Evolutionary conservation across 805 yeast genomes (phyloP), one percentile per base, ranked within the genome.

Genomic region (Candida sphagnicola): DNA sequence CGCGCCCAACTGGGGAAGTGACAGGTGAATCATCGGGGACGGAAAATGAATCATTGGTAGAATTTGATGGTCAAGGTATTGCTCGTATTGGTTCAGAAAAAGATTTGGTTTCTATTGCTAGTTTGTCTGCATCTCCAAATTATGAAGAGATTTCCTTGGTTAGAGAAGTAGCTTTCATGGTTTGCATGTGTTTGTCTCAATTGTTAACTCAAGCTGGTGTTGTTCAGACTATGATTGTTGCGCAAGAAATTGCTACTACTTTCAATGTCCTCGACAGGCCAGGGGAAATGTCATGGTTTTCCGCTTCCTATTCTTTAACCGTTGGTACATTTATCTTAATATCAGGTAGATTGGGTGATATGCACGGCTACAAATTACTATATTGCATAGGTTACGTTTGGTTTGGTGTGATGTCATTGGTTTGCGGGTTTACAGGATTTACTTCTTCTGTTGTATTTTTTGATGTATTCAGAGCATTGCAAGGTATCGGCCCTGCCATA

Each of bases 261-360:
- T 62, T 61, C 35, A 47, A 46, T 2, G 63, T 62, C 3, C 47
- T 34, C 15, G 51, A 46, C 33, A 19, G 35, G 11, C 49, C 58
- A 1, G 65, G 69, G 3, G 62, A 61, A 35, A 47, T 56, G 8
- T 51, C 65, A 5, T 63, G 69, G 68, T 62, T 63, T 37, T 44
- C 64, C 0, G 64, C 67, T 1, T 47, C 65, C 1, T 61, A 51
- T 31, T 57, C 67, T 3, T 46, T 63, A 31, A 60, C 65, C 1
- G 65, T 60, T 13, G 69, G 69, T 12, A 61, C 68, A 2, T 63
- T 63, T 37, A 62, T 62, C 33, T 45, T 62, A 11, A 48, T 59
- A 1, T 50, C 59, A 2, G 69, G 69, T 2, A 50, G 65, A 21
- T 34, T 63, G 17, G 69, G 68, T 11, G 68, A 62, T 40, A 41